phyloP scores from a whole-genome alignment of 2,329 filamentous ascomycete genomes.

The Aspergillus pseudoviridinutans region DNA sequence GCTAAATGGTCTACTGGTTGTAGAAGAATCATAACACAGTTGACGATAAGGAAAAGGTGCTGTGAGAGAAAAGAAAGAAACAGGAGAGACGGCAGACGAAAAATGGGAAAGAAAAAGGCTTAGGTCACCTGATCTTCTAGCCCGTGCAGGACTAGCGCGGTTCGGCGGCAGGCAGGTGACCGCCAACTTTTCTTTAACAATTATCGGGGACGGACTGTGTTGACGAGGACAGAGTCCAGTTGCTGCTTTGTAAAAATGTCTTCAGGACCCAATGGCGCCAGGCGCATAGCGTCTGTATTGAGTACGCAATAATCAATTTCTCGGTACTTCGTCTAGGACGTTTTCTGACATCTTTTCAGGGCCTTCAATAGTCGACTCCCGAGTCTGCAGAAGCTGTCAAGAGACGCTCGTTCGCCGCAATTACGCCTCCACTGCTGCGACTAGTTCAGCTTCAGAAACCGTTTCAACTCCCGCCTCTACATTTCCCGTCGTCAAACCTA shows the following conservation, averaged over 20 bases:
- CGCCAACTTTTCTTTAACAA: slow-evolving; percentile 37
- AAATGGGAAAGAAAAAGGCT: slow-evolving; percentile 20
- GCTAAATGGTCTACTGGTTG: slow-evolving; percentile 86
- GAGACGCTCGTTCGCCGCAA: slow-evolving; percentile 37
- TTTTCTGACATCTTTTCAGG: slow-evolving; percentile 22
- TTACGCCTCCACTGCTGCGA: slow-evolving; percentile 39
- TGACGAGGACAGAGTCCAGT: slow-evolving; percentile 15
- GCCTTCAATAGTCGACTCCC: slow-evolving; percentile 36
- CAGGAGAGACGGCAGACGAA: slow-evolving; percentile 16
- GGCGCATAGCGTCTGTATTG: slow-evolving; percentile 37
- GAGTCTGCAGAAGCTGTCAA: slow-evolving; percentile 43
- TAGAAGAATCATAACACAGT: slow-evolving; percentile 61
- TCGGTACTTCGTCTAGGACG: neutral
- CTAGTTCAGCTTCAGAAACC: slow-evolving; percentile 32
- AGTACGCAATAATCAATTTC: slow-evolving; percentile 26
- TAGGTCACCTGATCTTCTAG: slow-evolving; percentile 23
- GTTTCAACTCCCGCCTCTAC: slow-evolving; percentile 25
- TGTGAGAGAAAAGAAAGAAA: slow-evolving; percentile 48
- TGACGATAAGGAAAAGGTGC: slow-evolving; percentile 94
- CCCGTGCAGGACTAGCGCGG: slow-evolving; percentile 24
- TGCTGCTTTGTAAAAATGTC: slow-evolving; percentile 30
- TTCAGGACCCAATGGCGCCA: slow-evolving; percentile 38
- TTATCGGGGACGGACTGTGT: slow-evolving; percentile 13
- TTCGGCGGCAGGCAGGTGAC: slow-evolving; percentile 25
- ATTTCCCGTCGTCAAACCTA: slow-evolving; percentile 30